phyloP scores from a whole-genome alignment of 2,329 filamentous ascomycete genomes.

The Fonsecaea pedrosoi region DNA sequence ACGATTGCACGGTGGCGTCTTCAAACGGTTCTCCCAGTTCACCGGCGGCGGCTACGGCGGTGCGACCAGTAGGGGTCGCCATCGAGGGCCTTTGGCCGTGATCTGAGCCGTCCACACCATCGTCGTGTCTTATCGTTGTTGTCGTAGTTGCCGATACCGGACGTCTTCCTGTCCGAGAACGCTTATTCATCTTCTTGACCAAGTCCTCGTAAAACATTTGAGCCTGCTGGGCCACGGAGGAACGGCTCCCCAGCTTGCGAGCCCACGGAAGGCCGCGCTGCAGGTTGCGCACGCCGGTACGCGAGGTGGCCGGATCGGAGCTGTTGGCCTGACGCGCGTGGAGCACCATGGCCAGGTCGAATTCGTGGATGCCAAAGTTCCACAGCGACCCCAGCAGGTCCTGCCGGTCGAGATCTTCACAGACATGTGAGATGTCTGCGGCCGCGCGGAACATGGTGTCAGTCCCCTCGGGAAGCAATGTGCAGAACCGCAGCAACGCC shows the following conservation, averaged over 20 bases:
- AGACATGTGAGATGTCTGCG: constrained; percentile 6
- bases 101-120: neutral
- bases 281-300: constrained; percentile 8
- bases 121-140: neutral
- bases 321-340: constrained; percentile 14
- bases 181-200: constrained; percentile 14
- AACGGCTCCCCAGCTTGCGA: constrained; percentile 12
- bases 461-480: neutral
- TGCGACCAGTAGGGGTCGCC: no score
- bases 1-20: constrained; percentile 12
- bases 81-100: neutral
- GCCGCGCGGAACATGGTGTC: constrained; percentile 7
- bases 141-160: neutral
- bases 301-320: constrained; percentile 13
- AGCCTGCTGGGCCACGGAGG: constrained; percentile 11
- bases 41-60: neutral
- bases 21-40: neutral
- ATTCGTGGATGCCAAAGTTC: constrained; percentile 20
- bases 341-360: constrained; percentile 20
- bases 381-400: constrained; percentile 17
- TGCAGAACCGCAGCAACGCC: constrained; percentile 4
- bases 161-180: neutral
- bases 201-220: constrained; percentile 16
- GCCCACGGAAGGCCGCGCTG: constrained; percentile 9
- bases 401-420: constrained; percentile 9